Evolutionary conservation across 176 grass and related monocot genomes (phyloP).

Genomic region (Rhipidocladum racemiflorum): DNA sequence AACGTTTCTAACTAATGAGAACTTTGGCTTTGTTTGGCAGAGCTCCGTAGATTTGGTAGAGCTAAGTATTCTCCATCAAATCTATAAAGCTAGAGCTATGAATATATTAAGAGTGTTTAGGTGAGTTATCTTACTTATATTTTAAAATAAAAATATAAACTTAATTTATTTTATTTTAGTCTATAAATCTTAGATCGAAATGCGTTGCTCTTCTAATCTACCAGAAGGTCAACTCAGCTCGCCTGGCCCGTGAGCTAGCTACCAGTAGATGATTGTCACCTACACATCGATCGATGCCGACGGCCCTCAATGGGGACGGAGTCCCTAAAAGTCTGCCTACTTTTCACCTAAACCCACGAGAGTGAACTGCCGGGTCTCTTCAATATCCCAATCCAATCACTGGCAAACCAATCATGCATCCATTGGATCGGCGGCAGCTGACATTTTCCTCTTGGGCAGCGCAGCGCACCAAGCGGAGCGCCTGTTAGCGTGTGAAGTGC

Average conservation of each 20-base stretch:
- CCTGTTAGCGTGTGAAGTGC: constrained; percentile 19
- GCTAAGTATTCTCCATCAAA: too few species aligned
- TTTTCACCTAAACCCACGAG: not conserved
- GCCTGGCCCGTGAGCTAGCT: not conserved
- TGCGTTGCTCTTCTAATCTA: not conserved
- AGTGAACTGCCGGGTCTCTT: too few species aligned
- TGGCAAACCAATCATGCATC: constrained; percentile 7
- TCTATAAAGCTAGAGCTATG: too few species aligned
- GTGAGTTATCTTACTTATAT: too few species aligned
- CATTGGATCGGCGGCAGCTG: not conserved
- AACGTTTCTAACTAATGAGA: too few species aligned
- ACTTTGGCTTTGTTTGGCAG: too few species aligned
- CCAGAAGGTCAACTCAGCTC: not conserved
- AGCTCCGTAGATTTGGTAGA: too few species aligned
- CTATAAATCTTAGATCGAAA: too few species aligned
- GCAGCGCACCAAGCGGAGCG: not conserved
- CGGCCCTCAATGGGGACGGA: constrained; percentile 1
- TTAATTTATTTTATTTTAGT: too few species aligned
- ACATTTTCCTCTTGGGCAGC: constrained; percentile 1
- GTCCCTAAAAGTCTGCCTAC: not conserved
- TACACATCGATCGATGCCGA: not conserved
- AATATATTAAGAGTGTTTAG: too few species aligned
- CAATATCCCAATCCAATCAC: not conserved
- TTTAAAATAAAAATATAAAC: too few species aligned
- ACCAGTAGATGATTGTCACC: not conserved